Evolutionary conservation across 768 basidiomycete genomes (phyloP).

Genomic region (Suillus discolor): DNA sequence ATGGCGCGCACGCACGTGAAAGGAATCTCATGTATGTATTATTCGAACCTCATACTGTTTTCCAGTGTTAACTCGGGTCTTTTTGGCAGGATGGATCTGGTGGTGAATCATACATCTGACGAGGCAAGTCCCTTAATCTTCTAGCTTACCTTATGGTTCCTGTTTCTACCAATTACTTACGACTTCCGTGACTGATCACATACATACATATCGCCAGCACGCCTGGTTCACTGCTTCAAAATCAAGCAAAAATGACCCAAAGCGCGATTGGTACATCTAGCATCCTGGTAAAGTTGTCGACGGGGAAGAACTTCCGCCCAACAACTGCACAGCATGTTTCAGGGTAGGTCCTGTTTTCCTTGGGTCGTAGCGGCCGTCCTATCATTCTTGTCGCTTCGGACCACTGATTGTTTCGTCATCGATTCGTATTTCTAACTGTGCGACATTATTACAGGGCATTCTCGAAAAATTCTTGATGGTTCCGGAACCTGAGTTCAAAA

Average conservation of each 20-base stretch:
- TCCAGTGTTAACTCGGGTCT: conserved; percentile 13
- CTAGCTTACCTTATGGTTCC: neutral
- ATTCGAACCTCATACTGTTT: conserved; percentile 1
- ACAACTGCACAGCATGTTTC: conserved; percentile 72
- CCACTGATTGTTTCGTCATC: neutral
- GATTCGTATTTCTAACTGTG: neutral
- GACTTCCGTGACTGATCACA: too few species aligned
- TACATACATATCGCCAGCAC: conserved; percentile 45
- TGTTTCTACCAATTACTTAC: conserved; percentile 10
- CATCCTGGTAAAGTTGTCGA: conserved; percentile 55
- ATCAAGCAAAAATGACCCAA: conserved; percentile 51
- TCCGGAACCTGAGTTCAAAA: conserved; percentile 61
- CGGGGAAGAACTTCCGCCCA: conserved; percentile 62
- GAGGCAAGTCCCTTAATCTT: conserved; percentile 41
- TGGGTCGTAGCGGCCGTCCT: neutral
- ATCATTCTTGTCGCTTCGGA: neutral
- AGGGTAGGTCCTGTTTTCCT: conserved; percentile 43
- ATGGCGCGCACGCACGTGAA: conserved; percentile 57
- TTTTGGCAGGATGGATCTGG: conserved; percentile 67
- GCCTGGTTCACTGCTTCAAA: conserved; percentile 69
- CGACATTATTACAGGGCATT: conserved; percentile 62
- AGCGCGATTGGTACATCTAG: conserved; percentile 82
- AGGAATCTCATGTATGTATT: conserved; percentile 68
- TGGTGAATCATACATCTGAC: conserved; percentile 74
- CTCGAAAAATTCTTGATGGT: conserved; percentile 88